Base-by-base conservation (phyloP, 2,329 filamentous ascomycete species). In the Nothomitra cinnamomea region DNA sequence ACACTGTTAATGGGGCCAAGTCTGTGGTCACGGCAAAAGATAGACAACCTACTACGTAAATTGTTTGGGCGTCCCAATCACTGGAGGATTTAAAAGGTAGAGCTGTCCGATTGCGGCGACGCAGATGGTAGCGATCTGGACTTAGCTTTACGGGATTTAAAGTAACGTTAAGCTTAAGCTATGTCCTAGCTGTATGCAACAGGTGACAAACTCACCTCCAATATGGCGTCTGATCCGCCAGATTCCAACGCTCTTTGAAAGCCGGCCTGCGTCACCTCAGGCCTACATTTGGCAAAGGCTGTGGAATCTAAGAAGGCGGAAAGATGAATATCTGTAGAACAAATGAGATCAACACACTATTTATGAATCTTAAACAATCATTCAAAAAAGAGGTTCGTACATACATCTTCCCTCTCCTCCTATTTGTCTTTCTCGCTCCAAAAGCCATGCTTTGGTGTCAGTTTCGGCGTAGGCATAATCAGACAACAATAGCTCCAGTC, bases 111-210 rank as follows among this genome's bases (percentile, higher is more conserved):
- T 21, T 12, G 1, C 38, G 19, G 17, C 55, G 53, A 10, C 58
- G 58, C n/a, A 60, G 48, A 53, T 60, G 54, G 49, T 60, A 57
- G 15, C 54, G 53, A 52, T 60, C 58, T 17, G 42, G 24, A 42
- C 58, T 59, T 17, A 60, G 25, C 58, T 60, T 25, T 36, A 36
- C 1, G 17, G 22, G 43, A 51, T 15, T n/a, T 17, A 6, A 22
- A 19, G 17, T 50, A 15, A 40, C 15, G 13, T 25, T 41, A 7
- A 28, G 24, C 12, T 5, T 17, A 32, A 35, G 28, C 50, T 51
- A 36, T 15, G 41, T 13, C 19, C 25, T 35, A 15, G 24, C n/a
- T 35, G 15, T 17, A 35, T 49, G 5, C 19, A 35, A 32, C 8
- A 28, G 6, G 21, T 6, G 43, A 8, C 10, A 48, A 22, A 19